Evolutionary conservation across 345 rosid genomes (phyloP).

Genomic region (Pistacia atlantica): DNA sequence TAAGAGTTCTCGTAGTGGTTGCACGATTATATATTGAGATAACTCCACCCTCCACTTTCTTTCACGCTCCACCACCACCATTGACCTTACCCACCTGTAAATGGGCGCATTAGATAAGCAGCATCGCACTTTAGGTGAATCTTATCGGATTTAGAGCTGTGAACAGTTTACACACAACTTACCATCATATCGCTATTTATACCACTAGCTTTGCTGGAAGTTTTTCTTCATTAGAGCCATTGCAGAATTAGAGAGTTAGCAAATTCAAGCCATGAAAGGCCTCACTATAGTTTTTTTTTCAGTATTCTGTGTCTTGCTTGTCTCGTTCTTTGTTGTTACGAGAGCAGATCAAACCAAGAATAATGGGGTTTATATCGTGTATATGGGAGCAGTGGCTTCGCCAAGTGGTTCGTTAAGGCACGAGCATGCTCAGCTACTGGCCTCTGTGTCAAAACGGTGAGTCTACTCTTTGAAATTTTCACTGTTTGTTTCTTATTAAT

Average conservation of each 20-base stretch:
- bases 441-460: conserved; percentile 48
- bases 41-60: conserved; percentile 12
- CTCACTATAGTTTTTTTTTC: conserved; percentile 16
- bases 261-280: conserved; percentile 38
- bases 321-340: conserved; percentile 19
- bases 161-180: conserved; percentile 2
- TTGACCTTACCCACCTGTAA: conserved; percentile 7
- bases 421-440: conserved; percentile 49
- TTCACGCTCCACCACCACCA: conserved; percentile 19
- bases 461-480: not conserved
- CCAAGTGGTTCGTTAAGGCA: conserved; percentile 31
- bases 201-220: not conserved
- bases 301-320: conserved; percentile 21
- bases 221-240: not conserved
- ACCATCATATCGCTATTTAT: conserved; percentile 25
- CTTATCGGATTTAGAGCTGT: conserved; percentile 8
- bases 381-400: conserved; percentile 65
- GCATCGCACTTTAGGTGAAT: conserved; percentile 39
- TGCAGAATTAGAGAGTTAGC: not conserved
- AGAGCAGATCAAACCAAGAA: conserved; percentile 27
- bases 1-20: not conserved
- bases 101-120: conserved; percentile 23
- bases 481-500: too few species aligned
- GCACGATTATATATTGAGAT: not conserved
- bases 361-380: conserved; percentile 62